Conservation (phyloP, 23 red algal species). For the Gracilaria domingensis region DNA sequence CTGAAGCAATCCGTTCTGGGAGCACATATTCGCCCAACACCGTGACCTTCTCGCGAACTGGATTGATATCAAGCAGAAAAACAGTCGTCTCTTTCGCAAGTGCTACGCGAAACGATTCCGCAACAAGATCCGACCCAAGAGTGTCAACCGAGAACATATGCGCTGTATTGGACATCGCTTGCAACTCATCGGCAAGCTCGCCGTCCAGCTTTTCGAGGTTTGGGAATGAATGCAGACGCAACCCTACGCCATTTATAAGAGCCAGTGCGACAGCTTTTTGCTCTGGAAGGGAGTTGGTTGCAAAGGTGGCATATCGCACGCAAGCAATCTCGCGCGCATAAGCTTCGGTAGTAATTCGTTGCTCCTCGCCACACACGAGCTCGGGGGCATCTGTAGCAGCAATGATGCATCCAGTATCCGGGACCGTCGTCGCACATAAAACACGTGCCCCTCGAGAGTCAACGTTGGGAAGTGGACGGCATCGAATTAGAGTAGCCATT, state of each 20-base stretch:
- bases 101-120: conserved; percentile 58
- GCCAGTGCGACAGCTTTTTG: conserved; percentile 38
- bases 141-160: conserved; percentile 67
- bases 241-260: conserved; percentile 32
- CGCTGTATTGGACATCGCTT: conserved; percentile 27
- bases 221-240: conserved; percentile 52
- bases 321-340: conserved; percentile 36
- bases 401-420: conserved; percentile 3
- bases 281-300: conserved; percentile 37
- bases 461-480: conserved; percentile 18
- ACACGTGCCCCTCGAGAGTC: conserved; percentile 53
- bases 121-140: conserved; percentile 63
- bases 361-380: conserved; percentile 30
- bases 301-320: conserved; percentile 31
- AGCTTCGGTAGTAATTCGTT: conserved; percentile 17
- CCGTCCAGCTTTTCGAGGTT: conserved; percentile 45
- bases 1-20: conserved; percentile 22
- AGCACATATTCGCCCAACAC: conserved; percentile 46
- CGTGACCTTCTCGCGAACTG: conserved; percentile 24
- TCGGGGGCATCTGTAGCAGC: conserved; percentile 49
- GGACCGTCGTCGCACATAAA: conserved; percentile 40
- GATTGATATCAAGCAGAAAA: conserved; percentile 54
- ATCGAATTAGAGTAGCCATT: conserved; percentile 55
- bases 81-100: conserved; percentile 36
- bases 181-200: conserved; percentile 37